Evolutionary conservation across 305 asterid species (phyloP).

Genomic region (Fraxinus velutina): DNA sequence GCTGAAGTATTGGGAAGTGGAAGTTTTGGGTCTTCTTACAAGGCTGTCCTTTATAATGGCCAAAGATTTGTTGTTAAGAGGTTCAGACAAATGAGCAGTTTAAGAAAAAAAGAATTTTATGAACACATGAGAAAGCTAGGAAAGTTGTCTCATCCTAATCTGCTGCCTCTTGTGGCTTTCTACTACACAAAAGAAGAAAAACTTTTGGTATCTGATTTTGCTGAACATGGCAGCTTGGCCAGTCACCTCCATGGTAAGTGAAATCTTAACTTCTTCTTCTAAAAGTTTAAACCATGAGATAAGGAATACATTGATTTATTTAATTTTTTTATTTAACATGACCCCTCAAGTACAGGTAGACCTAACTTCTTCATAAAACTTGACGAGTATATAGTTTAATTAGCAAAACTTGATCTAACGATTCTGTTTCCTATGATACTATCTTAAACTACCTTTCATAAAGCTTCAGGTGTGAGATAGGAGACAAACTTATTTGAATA

Average conservation of each 20-base stretch:
- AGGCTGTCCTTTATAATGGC: conserved; percentile 32
- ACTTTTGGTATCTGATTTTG: conserved; percentile 37
- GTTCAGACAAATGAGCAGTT: conserved; percentile 32
- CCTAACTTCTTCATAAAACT: background rate
- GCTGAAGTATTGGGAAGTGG: conserved; percentile 46
- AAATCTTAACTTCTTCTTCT: background rate
- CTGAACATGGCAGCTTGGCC: conserved; percentile 39
- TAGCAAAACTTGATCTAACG: background rate
- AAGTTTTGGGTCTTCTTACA: conserved; percentile 41
- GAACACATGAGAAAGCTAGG: conserved; percentile 41
- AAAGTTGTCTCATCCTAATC: conserved; percentile 35
- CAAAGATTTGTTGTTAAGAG: conserved; percentile 32
- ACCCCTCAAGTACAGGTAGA: background rate
- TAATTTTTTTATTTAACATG: background rate
- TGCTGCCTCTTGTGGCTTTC: conserved; percentile 40
- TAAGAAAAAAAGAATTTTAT: conserved; percentile 33
- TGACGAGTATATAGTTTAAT: background rate
- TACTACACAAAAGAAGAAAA: conserved; percentile 38
- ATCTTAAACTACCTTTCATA: background rate
- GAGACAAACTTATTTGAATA: background rate
- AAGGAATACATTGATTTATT: background rate
- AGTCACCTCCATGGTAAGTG: conserved; percentile 40
- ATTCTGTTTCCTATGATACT: background rate
- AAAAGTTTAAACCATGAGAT: background rate
- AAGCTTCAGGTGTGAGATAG: background rate